Percentiles rank a stretch among this genome's conserved stretches.
Evolutionary conservation across 176 grass and related monocot species (phyloP).

Genomic region (Musa itinerans): DNA sequence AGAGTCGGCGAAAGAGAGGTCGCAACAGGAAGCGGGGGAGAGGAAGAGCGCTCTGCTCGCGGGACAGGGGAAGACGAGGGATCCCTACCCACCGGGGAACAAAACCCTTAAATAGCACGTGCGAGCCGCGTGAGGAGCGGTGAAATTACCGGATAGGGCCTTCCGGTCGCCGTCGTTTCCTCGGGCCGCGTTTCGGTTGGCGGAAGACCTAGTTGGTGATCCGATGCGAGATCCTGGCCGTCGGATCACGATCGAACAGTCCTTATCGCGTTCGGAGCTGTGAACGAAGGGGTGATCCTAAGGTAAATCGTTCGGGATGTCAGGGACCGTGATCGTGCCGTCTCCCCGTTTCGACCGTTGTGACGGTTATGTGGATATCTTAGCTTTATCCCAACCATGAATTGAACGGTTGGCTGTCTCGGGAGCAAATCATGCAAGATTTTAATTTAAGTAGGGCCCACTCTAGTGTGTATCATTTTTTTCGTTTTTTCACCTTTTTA

Average conservation of each 20-base stretch:
- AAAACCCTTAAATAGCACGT: constrained; percentile 8
- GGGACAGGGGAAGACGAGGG: not conserved
- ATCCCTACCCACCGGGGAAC: not conserved
- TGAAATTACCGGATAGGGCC: not conserved
- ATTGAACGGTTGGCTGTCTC: no score
- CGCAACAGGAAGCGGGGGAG: not conserved
- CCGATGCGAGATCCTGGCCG: not conserved
- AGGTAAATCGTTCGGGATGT: not conserved
- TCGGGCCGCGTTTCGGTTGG: no score
- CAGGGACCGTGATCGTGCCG: no score
- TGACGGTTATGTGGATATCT: not conserved
- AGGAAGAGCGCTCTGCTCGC: constrained; percentile 1
- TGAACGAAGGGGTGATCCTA: not conserved
- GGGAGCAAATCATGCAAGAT: no score
- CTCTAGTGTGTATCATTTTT: no score
- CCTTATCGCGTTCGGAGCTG: not conserved
- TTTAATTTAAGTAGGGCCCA: no score
- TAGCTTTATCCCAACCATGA: no score
- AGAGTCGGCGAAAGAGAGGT: not conserved
- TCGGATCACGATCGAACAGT: not conserved
- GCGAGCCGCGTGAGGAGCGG: not conserved
- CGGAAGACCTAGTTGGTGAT: not conserved
- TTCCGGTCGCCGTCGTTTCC: not conserved
- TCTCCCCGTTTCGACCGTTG: constrained; percentile 11
- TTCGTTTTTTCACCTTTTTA: no score